phyloP scores from a whole-genome alignment of 805 yeast genomes.

The Priceomyces haplophilus region DNA sequence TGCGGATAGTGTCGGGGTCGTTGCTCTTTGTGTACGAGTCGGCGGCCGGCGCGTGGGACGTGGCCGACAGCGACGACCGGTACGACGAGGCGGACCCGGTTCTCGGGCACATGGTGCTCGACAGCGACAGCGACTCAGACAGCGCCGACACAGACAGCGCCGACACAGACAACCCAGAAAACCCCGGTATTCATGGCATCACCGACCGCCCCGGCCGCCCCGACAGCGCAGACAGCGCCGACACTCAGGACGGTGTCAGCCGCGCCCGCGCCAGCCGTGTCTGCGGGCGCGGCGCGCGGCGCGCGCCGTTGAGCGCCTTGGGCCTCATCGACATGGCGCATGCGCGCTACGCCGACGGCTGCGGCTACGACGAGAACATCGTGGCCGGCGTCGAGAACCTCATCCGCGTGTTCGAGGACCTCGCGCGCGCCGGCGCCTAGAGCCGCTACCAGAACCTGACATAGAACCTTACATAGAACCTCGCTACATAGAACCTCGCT shows the following conservation, averaged over 20 bases:
- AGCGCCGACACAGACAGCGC: constrained; percentile 19
- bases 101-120: constrained; percentile 12
- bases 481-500: too few species aligned
- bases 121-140: constrained; percentile 19
- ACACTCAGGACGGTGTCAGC: too few species aligned
- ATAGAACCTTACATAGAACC: too few species aligned
- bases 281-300: constrained; percentile 10
- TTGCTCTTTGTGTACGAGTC: constrained; percentile 73
- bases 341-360: constrained; percentile 57
- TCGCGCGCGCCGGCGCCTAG: constrained; percentile 13
- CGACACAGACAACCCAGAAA: constrained; percentile 22
- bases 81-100: constrained; percentile 41
- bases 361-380: constrained; percentile 70
- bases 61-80: constrained; percentile 20
- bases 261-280: too few species aligned
- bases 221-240: too few species aligned
- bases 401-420: constrained; percentile 38
- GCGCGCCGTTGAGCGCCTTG: constrained; percentile 51
- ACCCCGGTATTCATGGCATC: constrained; percentile 18
- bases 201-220: too few species aligned
- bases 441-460: too few species aligned
- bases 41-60: constrained; percentile 53
- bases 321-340: constrained; percentile 91
- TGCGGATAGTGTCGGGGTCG: constrained; percentile 69
- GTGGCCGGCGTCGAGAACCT: constrained; percentile 68